A percentile compares a stretch with the other conserved stretches of the same genome.
Conservation (phyloP, 2,329 filamentous ascomycete genomes). For the Teratosphaeria gauchensis region DNA sequence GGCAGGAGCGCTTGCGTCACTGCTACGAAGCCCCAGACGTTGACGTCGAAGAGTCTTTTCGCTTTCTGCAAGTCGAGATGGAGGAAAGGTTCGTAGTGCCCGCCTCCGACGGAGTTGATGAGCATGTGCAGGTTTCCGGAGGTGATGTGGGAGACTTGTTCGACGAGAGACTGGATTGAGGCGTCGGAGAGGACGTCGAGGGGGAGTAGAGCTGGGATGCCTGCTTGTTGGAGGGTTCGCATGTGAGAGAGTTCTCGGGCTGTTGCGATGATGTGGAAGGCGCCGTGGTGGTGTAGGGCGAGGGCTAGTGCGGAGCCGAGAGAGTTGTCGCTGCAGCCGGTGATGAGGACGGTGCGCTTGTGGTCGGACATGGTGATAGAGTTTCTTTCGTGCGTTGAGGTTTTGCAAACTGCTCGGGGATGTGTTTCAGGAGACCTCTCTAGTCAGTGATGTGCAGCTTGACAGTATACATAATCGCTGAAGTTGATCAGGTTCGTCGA, state of each 20-base stretch:
- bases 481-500: too few relatives aligned
- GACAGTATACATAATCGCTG: too few relatives aligned
- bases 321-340: not conserved
- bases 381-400: not conserved
- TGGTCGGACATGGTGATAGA: not conserved
- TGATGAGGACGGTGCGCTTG: not conserved
- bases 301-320: not conserved
- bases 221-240: not conserved
- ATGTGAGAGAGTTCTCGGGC: not conserved
- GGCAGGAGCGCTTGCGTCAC: constrained; percentile 39
- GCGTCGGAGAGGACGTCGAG: not conserved
- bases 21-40: constrained; percentile 36
- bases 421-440: too few relatives aligned
- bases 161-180: not conserved
- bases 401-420: too few relatives aligned
- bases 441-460: too few relatives aligned
- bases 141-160: not conserved
- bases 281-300: not conserved
- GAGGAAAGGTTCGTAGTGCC: not conserved
- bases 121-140: not conserved
- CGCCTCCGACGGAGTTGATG: not conserved
- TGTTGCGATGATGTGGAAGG: not conserved
- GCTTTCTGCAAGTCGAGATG: constrained; percentile 8
- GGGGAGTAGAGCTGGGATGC: not conserved
- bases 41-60: constrained; percentile 35